Evolutionary conservation across 2,329 filamentous ascomycete genomes (phyloP).

Genomic region (Pseudocercospora musae): DNA sequence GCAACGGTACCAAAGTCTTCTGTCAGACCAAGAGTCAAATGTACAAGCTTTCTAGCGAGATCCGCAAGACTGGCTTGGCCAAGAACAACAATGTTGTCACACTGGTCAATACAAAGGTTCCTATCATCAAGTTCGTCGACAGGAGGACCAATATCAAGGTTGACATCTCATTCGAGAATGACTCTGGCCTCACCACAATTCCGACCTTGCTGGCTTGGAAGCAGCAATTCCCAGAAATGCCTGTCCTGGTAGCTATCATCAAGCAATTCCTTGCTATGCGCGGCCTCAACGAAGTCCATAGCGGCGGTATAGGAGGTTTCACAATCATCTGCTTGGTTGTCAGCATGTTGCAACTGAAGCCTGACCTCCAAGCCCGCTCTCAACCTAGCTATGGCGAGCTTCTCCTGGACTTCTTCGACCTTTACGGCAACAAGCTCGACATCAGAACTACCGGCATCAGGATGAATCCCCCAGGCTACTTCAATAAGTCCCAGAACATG

Average conservation of each 20-base stretch:
- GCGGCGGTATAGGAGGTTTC: conserved; percentile 89
- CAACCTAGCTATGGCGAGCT: conserved; percentile 68
- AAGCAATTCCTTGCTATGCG: conserved; percentile 93
- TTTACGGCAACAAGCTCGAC: conserved; percentile 83
- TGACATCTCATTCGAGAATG: conserved; percentile 92
- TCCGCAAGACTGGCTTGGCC: conserved; percentile 58
- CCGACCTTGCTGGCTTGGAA: conserved; percentile 81
- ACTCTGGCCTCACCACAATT: conserved; percentile 75
- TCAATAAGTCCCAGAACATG: conserved; percentile 65
- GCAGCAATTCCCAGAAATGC: conserved; percentile 75
- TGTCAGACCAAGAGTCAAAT: conserved; percentile 54
- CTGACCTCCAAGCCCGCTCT: conserved; percentile 63
- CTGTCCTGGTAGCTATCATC: conserved; percentile 77
- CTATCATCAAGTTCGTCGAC: conserved; percentile 89
- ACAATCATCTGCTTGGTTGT: conserved; percentile 91
- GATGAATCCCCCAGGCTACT: conserved; percentile 69
- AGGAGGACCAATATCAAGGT: conserved; percentile 73
- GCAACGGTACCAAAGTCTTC: conserved; percentile 51
- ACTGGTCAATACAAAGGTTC: conserved; percentile 76
- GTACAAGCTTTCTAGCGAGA: conserved; percentile 59
- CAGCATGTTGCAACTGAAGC: conserved; percentile 79
- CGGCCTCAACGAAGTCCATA: conserved; percentile 84
- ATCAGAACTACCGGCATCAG: conserved; percentile 67
- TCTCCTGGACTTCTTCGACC: conserved; percentile 81
- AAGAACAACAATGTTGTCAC: conserved; percentile 59